Base-by-base conservation (phyloP, 805 yeast genomes). In the Cyberlindnera galapagoensis region DNA sequence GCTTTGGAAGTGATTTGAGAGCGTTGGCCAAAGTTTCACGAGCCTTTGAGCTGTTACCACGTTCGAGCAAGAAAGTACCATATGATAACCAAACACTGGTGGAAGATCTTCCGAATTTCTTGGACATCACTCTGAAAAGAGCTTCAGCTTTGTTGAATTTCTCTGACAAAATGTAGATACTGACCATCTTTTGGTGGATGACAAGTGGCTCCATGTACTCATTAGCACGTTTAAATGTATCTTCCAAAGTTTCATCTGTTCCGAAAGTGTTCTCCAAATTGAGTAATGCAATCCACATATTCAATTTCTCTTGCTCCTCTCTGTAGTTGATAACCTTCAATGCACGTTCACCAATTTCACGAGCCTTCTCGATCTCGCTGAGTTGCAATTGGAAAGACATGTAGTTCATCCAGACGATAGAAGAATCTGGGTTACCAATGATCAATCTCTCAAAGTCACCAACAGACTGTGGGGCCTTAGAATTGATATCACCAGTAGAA, bases 331-430 rank as follows among this genome's bases (percentile, higher is more conserved):
- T 94, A 6, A 92, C 80, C 63, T 84, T 84, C 53, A 92, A 69
- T 3, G 97, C 98, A 42, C 98, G 75, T 48, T 80, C 83, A 27
- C 85, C 97, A 47, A 92, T 76, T 56, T 85, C 95, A 48, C 98
- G 76, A 8, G 97, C 96, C 60, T 84, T 86, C 23, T 90, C 97
- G 38, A 87, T 65, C 59, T 92, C 98, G 64, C 95, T 83, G 42
- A 90, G 67, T 59, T 88, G 96, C 43, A 92, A 69, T 59, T 88
- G 95, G 80, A 90, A 92, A 4, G 97, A 88, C 96, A 92, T 92
- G 62, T 83, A 92, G 61, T 88, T 85, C 84, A 92, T 90, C 98
- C 98, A 92, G 36, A 86, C 60, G 21, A 88, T 73, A 2, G 98
- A 90, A 3, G 95, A 85, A 63, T 85, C 81, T 29, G 98, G 97